Evolutionary conservation across 2,329 filamentous ascomycete species (phyloP).

Genomic region (Aspergillus sp.): DNA sequence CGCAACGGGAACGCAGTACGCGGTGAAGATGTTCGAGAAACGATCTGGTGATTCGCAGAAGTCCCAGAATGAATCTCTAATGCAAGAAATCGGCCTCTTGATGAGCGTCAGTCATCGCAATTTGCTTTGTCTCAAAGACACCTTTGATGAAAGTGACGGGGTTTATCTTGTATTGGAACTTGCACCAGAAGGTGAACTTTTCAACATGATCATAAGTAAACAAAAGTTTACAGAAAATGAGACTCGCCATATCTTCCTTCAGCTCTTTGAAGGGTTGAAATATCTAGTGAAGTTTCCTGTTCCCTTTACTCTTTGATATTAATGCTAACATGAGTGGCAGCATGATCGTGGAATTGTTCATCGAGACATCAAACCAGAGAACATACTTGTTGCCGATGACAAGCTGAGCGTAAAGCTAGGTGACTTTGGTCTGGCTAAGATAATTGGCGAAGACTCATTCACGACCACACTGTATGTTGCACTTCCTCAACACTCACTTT

Average conservation of each 20-base stretch:
- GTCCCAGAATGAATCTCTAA: constrained; percentile 79
- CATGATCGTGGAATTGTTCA: constrained; percentile 97
- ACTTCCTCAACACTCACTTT: background rate
- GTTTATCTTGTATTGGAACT: constrained; percentile 91
- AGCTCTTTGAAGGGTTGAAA: constrained; percentile 91
- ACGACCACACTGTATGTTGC: constrained; percentile 76
- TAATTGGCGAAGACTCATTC: constrained; percentile 97
- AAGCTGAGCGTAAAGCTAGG: constrained; percentile 85
- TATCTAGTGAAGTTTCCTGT: constrained; percentile 71
- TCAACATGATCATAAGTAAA: constrained; percentile 91
- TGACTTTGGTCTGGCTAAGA: constrained; percentile 96
- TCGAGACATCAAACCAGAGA: constrained; percentile 96
- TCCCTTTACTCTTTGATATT: background rate
- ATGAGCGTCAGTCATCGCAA: constrained; percentile 98
- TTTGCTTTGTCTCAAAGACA: constrained; percentile 89
- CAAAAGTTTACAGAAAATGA: constrained; percentile 83
- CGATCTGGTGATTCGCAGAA: constrained; percentile 77
- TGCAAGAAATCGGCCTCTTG: constrained; percentile 93
- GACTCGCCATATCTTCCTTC: constrained; percentile 80
- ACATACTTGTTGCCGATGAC: constrained; percentile 85
- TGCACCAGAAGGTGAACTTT: constrained; percentile 88
- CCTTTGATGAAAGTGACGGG: constrained; percentile 85
- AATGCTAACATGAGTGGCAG: constrained; percentile 47
- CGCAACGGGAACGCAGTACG: constrained; percentile 74
- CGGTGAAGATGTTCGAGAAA: constrained; percentile 94